These are phyloP conservation scores for Acorus gramineus DNA, from an alignment of 106 monocot genomes.

Conservation along the genomic window DNA sequence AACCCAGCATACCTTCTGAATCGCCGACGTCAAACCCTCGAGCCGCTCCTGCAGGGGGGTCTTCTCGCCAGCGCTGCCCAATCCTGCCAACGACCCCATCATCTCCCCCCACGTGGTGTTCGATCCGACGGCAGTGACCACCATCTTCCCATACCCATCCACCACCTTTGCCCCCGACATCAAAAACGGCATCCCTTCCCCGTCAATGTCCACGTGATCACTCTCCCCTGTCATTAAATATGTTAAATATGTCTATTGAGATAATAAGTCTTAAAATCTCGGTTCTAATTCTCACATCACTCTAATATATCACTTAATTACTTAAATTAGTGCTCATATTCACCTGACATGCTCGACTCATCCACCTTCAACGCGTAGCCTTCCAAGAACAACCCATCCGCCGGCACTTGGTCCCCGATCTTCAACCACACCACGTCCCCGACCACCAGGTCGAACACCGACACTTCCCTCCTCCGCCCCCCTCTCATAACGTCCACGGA, in stretches of 20 bases:
- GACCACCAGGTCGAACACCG: conserved; percentile 37
- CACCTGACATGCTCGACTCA: conserved; percentile 23
- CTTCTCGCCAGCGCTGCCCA: conserved; percentile 16
- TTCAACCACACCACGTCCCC: conserved; percentile 42
- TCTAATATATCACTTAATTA: too few species aligned
- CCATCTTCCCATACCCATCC: conserved; percentile 39
- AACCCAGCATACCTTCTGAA: too few species aligned
- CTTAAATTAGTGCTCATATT: too few species aligned
- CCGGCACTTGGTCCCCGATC: conserved; percentile 48
- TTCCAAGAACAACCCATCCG: conserved; percentile 31
- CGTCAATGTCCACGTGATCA: conserved; percentile 22
- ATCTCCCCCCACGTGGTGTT: conserved; percentile 49
- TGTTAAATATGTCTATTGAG: too few species aligned
- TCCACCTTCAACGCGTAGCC: conserved; percentile 40
- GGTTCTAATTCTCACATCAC: too few species aligned
- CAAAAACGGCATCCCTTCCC: conserved; percentile 25
- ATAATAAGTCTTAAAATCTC: too few species aligned
- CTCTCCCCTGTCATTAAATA: conserved; percentile 38
- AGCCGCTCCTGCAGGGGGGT: conserved; percentile 51
- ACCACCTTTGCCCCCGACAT: conserved; percentile 42
- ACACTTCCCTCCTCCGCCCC: conserved; percentile 21
- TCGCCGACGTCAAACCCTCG: conserved; percentile 25
- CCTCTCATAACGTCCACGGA: conserved; percentile 22
- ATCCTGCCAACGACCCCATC: conserved; percentile 29
- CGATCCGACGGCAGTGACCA: conserved; percentile 40